These are phyloP conservation scores for Aspergillus hiratsukae DNA, from an alignment of 2,329 filamentous ascomycete species.

Conservation along the genomic window DNA sequence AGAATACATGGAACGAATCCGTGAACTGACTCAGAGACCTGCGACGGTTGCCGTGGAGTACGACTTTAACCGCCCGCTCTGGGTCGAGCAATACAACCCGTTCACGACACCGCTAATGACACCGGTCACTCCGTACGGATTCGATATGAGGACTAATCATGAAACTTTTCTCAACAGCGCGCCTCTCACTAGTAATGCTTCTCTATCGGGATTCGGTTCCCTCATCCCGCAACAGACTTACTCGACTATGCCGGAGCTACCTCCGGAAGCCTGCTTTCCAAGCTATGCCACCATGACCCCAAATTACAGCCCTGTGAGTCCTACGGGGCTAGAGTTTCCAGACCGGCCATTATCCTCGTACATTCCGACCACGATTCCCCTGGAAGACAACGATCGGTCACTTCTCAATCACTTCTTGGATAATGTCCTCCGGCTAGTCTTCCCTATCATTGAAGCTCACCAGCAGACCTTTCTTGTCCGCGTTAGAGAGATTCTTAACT, in stretches of 20 bases:
- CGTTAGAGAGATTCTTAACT: slow-evolving; percentile 75
- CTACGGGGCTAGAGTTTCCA: neutral
- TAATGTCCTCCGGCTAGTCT: slow-evolving; percentile 78
- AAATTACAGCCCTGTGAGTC: neutral
- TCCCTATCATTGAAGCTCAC: slow-evolving; percentile 84
- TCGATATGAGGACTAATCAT: neutral
- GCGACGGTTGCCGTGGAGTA: neutral
- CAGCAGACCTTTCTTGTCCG: slow-evolving; percentile 70
- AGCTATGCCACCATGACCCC: neutral
- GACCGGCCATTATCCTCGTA: neutral
- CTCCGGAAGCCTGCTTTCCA: neutral
- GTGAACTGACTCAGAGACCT: slow-evolving; percentile 1
- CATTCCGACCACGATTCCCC: slow-evolving; percentile 22
- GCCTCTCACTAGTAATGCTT: neutral
- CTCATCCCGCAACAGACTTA: neutral
- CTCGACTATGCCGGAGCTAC: neutral
- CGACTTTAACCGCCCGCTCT: slow-evolving; percentile 2
- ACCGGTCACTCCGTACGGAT: neutral
- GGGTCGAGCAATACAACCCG: slow-evolving; percentile 3
- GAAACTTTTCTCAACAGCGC: neutral
- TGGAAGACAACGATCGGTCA: slow-evolving; percentile 79
- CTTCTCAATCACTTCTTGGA: slow-evolving; percentile 86
- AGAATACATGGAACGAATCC: slow-evolving; percentile 13
- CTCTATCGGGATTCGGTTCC: neutral
- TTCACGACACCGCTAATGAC: neutral